phyloP scores from a whole-genome alignment of 1,284 basidiomycete genomes.

The Omphalotus olearius region DNA sequence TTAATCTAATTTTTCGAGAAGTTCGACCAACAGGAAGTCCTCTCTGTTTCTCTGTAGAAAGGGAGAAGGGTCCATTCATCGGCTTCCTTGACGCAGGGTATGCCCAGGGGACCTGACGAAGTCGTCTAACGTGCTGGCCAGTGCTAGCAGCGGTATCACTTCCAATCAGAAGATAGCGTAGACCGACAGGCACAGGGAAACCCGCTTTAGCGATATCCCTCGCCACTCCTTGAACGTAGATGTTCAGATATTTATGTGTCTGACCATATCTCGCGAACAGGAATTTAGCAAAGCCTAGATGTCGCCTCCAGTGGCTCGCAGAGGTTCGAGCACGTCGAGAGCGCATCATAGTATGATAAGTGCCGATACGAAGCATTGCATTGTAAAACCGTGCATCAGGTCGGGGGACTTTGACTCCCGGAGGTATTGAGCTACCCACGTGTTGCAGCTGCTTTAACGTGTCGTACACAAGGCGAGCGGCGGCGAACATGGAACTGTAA shows the following conservation, averaged over 20 bases:
- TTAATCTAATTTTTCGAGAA: background rate
- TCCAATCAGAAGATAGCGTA: slow-evolving; percentile 41
- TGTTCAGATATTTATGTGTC: slow-evolving; percentile 27
- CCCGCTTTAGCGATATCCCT: slow-evolving; percentile 42
- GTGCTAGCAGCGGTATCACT: background rate
- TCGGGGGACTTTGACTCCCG: slow-evolving; percentile 29
- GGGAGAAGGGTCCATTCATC: background rate
- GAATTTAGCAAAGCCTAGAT: slow-evolving; percentile 22
- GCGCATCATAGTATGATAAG: slow-evolving; percentile 26
- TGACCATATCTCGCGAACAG: slow-evolving; percentile 24
- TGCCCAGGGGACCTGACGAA: slow-evolving; percentile 1
- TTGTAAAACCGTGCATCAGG: slow-evolving; percentile 70
- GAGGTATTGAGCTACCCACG: background rate
- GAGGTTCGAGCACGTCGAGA: slow-evolving; percentile 20
- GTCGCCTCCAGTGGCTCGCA: slow-evolving; percentile 26
- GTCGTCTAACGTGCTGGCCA: background rate
- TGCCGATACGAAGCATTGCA: slow-evolving; percentile 44
- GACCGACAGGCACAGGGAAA: slow-evolving; percentile 41
- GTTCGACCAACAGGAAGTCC: slow-evolving; percentile 4
- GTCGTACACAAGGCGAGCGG: slow-evolving; percentile 5
- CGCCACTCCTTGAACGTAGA: slow-evolving; percentile 40
- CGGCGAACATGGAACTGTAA: slow-evolving; percentile 8
- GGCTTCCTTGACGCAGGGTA: background rate
- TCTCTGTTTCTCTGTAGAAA: slow-evolving; percentile 1
- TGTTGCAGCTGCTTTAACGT: slow-evolving; percentile 9